These are phyloP conservation scores for Teunomyces atbi DNA, from an alignment of 805 yeast genomes.

Conservation along the genomic window DNA sequence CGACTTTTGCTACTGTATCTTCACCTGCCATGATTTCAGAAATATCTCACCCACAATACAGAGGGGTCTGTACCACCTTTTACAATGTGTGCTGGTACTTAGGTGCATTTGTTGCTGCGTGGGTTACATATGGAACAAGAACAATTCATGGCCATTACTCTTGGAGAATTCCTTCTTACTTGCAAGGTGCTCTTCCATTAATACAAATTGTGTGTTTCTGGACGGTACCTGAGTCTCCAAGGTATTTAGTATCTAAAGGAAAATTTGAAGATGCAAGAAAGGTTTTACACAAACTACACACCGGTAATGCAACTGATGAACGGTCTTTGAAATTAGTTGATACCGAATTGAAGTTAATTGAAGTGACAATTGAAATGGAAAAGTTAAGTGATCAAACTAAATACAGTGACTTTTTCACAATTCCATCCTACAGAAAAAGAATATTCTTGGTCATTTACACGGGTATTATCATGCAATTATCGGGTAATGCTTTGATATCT, in stretches of 20 bases:
- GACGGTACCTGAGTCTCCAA: constrained; percentile 42
- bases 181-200: constrained; percentile 50
- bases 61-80: constrained; percentile 29
- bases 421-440: constrained; percentile 29
- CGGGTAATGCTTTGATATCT: constrained; percentile 52
- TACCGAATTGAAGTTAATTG: constrained; percentile 4
- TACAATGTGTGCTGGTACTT: constrained; percentile 53
- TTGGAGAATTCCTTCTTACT: constrained; percentile 55
- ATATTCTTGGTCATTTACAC: constrained; percentile 30
- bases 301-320: constrained; percentile 33
- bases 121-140: constrained; percentile 50
- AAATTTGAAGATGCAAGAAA: constrained; percentile 24
- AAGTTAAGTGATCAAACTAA: background rate
- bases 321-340: constrained; percentile 12
- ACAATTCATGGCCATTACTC: constrained; percentile 30
- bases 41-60: constrained; percentile 44
- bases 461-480: constrained; percentile 40
- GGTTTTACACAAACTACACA: constrained; percentile 38
- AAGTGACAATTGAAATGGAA: constrained; percentile 6
- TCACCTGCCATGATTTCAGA: constrained; percentile 53
- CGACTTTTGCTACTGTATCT: constrained; percentile 39
- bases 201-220: constrained; percentile 36
- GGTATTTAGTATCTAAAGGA: constrained; percentile 25
- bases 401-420: constrained; percentile 10
- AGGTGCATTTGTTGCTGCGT: constrained; percentile 54